phyloP scores from a whole-genome alignment of 1,139 yeast genomes.

The Blastobotrys illinoisensis region DNA sequence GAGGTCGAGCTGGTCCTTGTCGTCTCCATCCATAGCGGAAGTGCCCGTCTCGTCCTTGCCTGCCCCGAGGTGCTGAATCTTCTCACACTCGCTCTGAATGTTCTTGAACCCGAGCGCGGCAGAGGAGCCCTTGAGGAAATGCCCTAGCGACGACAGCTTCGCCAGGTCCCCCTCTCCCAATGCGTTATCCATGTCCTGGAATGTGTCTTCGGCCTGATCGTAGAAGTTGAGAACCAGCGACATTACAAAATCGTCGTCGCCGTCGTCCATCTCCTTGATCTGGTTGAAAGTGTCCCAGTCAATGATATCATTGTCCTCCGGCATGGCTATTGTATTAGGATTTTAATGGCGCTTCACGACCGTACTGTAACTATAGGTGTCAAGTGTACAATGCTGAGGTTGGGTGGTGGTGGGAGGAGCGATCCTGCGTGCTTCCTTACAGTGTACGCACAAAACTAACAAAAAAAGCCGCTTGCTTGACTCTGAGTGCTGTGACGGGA shows the following conservation, averaged over 20 bases:
- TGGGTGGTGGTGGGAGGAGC: neutral
- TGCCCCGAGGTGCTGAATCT: slow-evolving; percentile 85
- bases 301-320: slow-evolving; percentile 47
- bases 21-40: slow-evolving; percentile 26
- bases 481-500: neutral
- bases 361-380: neutral
- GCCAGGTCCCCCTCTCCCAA: slow-evolving; percentile 46
- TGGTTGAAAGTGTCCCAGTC: slow-evolving; percentile 89
- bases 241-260: slow-evolving; percentile 76
- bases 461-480: neutral
- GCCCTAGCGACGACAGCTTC: slow-evolving; percentile 73
- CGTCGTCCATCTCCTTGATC: slow-evolving; percentile 89
- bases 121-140: slow-evolving; percentile 90
- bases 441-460: neutral
- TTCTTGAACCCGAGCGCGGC: slow-evolving; percentile 85
- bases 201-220: slow-evolving; percentile 82
- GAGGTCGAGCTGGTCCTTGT: slow-evolving; percentile 25
- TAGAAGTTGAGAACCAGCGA: slow-evolving; percentile 75
- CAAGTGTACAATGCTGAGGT: neutral
- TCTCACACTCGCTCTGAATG: slow-evolving; percentile 82
- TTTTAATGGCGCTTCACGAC: neutral
- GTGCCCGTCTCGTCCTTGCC: slow-evolving; percentile 39
- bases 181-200: slow-evolving; percentile 60
- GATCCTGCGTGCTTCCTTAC: neutral
- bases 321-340: slow-evolving; percentile 1